phyloP scores from a whole-genome alignment of 352 stramenopile genomes.

The Elongisporangium undulatum region DNA sequence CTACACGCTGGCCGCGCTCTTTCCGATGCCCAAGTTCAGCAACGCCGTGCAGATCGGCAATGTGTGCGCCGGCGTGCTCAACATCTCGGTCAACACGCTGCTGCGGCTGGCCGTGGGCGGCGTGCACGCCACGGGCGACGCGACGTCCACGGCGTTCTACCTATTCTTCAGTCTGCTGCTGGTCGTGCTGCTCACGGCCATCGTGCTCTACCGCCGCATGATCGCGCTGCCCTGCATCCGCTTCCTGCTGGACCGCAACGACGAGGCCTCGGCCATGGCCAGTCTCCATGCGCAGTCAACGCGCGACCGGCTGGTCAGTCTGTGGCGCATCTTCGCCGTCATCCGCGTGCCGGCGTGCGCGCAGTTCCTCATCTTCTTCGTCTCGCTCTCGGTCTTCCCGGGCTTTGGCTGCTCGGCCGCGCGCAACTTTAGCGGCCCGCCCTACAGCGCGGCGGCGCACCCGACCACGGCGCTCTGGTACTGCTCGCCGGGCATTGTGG shows the following conservation, averaged over 20 bases:
- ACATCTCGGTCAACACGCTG: conserved; percentile 51
- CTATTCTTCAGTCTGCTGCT: conserved; percentile 58
- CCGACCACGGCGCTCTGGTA: conserved; percentile 31
- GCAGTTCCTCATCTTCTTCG: conserved; percentile 61
- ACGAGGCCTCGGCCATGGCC: conserved; percentile 19
- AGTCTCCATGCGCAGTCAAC: conserved; percentile 24
- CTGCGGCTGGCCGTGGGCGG: conserved; percentile 47
- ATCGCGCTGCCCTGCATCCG: conserved; percentile 32
- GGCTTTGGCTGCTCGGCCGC: conserved; percentile 45
- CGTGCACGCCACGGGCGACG: conserved; percentile 27
- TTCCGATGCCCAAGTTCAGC: conserved; percentile 61
- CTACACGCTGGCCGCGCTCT: conserved; percentile 57
- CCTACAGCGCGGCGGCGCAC: conserved; percentile 16
- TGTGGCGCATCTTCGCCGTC: conserved; percentile 41
- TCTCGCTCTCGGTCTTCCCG: conserved; percentile 44
- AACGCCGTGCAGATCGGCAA: conserved; percentile 69
- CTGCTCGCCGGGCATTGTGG: conserved; percentile 46
- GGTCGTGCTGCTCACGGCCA: conserved; percentile 34
- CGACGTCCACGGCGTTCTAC: conserved; percentile 41
- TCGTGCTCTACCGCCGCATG: conserved; percentile 40
- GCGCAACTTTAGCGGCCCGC: conserved; percentile 20
- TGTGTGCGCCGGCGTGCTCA: conserved; percentile 38
- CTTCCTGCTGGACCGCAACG: conserved; percentile 53
- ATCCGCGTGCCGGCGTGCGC: conserved; percentile 39
- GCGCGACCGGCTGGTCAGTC: conserved; percentile 25